A percentile compares a stretch with the other conserved stretches of the same genome.
Conservation (phyloP, 1,284 basidiomycete genomes). For the Sporisorium exsertum region DNA sequence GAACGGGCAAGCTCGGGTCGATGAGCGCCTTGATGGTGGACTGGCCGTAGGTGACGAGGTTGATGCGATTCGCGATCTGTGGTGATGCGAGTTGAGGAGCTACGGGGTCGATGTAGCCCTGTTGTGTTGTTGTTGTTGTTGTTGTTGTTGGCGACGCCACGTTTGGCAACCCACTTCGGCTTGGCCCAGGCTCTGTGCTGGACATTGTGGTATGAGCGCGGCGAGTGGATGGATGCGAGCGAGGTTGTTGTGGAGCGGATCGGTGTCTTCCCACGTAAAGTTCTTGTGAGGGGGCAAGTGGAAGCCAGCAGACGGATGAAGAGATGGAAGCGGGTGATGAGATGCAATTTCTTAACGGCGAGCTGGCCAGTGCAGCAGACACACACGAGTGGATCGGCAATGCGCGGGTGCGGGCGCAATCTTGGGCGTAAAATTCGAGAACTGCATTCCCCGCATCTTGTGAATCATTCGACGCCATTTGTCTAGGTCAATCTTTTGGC, state of each 20-base stretch:
- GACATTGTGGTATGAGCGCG: conserved; percentile 14
- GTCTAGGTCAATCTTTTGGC: background rate
- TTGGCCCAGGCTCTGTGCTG: conserved; percentile 21
- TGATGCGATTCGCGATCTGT: conserved; percentile 47
- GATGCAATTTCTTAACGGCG: no score
- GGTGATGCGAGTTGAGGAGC: conserved; percentile 27
- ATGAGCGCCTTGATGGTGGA: conserved; percentile 62
- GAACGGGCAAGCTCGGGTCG: conserved; percentile 55
- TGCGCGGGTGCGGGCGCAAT: conserved; percentile 7
- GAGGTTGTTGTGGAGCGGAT: background rate
- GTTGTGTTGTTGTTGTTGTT: conserved; percentile 8
- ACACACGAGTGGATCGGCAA: background rate
- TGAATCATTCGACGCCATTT: background rate
- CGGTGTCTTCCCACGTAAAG: background rate
- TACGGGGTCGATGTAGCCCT: conserved; percentile 22
- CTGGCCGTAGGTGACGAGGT: conserved; percentile 59
- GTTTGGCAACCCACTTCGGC: conserved; percentile 12
- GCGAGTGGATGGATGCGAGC: background rate
- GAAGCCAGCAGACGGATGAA: background rate
- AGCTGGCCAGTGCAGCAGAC: background rate
- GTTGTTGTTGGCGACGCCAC: conserved; percentile 9
- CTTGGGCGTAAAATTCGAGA: conserved; percentile 10
- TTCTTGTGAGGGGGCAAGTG: background rate
- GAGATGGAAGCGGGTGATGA: background rate
- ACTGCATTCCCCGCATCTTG: background rate